Percentiles rank a stretch among this genome's conserved stretches.
Conservation (phyloP, 768 basidiomycete genomes). For the Tylopilus felleus region DNA sequence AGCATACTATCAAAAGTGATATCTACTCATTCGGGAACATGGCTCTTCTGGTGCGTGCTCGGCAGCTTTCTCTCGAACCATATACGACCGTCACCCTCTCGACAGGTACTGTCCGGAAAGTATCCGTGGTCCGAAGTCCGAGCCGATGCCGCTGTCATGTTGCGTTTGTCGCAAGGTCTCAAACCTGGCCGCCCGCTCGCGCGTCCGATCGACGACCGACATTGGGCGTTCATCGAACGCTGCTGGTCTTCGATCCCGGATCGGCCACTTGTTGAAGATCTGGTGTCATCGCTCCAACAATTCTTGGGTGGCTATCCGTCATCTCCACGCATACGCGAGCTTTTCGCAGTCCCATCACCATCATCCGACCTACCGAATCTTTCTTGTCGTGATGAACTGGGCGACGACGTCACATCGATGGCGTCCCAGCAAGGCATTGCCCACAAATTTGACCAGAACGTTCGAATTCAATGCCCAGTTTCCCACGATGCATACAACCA, state of each 20-base stretch:
- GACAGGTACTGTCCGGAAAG: not conserved
- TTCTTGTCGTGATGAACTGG: not conserved
- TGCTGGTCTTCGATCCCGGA: slow-evolving; percentile 3
- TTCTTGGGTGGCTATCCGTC: not conserved
- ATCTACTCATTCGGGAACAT: slow-evolving; percentile 13
- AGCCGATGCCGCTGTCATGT: not conserved
- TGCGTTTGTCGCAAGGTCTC: not conserved
- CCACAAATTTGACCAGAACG: too few species aligned
- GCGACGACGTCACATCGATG: not conserved
- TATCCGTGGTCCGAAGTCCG: not conserved
- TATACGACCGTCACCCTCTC: not conserved
- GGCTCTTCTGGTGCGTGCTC: not conserved
- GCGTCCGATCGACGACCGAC: slow-evolving; percentile 3
- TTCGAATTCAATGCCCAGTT: too few species aligned
- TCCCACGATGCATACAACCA: too few species aligned
- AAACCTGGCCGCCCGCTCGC: not conserved
- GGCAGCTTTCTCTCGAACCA: not conserved
- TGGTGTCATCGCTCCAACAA: not conserved
- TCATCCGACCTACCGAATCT: not conserved
- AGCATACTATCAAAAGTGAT: slow-evolving; percentile 1
- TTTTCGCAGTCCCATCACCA: not conserved
- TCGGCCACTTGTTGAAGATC: not conserved
- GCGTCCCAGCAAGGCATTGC: not conserved
- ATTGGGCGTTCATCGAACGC: slow-evolving; percentile 3
- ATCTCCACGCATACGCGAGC: not conserved